Percentiles rank a stretch among this genome's conserved stretches.
Conservation (phyloP, 768 basidiomycete genomes). For the Coprinopsis cinerea region DNA sequence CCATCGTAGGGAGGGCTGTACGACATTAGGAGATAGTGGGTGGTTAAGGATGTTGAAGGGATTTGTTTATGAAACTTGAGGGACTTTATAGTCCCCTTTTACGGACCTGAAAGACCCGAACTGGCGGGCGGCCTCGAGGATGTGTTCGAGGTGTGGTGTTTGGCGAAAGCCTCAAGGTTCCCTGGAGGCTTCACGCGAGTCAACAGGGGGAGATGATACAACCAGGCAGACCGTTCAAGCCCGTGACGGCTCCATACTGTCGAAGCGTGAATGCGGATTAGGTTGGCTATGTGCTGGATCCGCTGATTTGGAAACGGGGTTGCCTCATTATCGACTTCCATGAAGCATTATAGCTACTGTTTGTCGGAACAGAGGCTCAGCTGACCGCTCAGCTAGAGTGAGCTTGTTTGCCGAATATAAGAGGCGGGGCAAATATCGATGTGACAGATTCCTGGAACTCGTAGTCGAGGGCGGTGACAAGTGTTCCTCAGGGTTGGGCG, state of each 20-base stretch:
- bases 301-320: neutral
- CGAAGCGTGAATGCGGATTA: too few relatives aligned
- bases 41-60: conserved; percentile 4
- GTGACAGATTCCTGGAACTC: neutral
- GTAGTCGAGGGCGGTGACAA: neutral
- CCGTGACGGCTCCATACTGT: too few relatives aligned
- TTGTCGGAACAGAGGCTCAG: neutral
- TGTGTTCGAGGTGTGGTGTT: neutral
- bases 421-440: neutral
- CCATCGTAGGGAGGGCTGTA: conserved; percentile 20
- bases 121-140: neutral
- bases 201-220: too few relatives aligned
- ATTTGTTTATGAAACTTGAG: neutral
- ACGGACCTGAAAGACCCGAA: conserved; percentile 1
- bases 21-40: conserved; percentile 13
- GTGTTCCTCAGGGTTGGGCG: neutral
- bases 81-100: neutral
- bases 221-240: too few relatives aligned
- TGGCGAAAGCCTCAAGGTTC: conserved; percentile 8
- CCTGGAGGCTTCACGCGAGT: conserved; percentile 4
- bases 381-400: neutral
- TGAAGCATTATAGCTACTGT: too few relatives aligned
- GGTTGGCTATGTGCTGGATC: neutral
- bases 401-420: neutral
- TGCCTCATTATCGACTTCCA: neutral